These are phyloP conservation scores for Xerophyta viscosa DNA, from an alignment of 106 monocot genomes.

Conservation along the genomic window DNA sequence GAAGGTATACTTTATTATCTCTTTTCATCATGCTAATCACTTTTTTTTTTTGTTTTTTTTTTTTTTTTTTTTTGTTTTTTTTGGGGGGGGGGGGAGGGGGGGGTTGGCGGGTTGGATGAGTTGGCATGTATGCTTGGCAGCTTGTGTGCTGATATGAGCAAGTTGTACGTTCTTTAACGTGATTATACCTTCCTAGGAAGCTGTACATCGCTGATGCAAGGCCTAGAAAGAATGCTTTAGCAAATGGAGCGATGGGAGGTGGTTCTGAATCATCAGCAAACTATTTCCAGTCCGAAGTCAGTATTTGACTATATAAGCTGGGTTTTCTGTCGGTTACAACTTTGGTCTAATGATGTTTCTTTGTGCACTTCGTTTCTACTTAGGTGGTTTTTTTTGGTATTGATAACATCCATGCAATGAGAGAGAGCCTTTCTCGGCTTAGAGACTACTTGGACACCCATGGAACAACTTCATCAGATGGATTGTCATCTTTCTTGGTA, in stretches of 20 bases:
- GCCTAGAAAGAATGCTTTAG: conserved; percentile 93
- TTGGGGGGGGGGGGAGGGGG: no score
- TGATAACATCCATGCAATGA: conserved; percentile 94
- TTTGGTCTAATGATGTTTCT: not conserved
- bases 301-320: not conserved
- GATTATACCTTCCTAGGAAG: conserved; percentile 44
- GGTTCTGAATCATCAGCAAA: conserved; percentile 98
- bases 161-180: no score
- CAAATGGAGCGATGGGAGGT: conserved; percentile 95
- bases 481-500: conserved; percentile 91
- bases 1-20: conserved; percentile 29
- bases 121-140: no score
- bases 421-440: conserved; percentile 88
- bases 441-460: conserved; percentile 93
- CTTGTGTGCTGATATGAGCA: no score
- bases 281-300: conserved; percentile 90
- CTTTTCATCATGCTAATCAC: no score
- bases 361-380: conserved; percentile 1
- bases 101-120: no score
- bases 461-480: conserved; percentile 94
- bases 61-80: no score
- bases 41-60: no score
- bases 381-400: conserved; percentile 94
- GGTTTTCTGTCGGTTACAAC: no score
- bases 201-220: conserved; percentile 98